Percentiles rank a stretch among this genome's conserved stretches.
Conservation (phyloP, 139 green algal genomes). For the Chlorella sp. region DNA sequence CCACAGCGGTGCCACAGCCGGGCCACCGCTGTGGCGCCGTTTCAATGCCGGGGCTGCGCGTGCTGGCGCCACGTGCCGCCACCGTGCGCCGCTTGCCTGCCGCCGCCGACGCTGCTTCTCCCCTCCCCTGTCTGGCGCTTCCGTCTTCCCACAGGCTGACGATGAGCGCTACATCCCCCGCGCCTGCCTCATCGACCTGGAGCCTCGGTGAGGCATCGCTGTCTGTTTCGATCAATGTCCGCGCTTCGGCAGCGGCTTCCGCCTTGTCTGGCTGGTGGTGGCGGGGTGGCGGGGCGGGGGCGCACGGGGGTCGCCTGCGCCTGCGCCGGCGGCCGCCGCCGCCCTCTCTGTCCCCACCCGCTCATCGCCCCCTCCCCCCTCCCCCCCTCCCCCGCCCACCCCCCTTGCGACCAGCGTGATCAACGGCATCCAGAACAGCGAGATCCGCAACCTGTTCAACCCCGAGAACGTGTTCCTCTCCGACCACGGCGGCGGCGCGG, state of each 20-base stretch:
- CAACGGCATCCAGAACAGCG: slow-evolving; percentile 94
- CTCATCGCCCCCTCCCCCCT: neutral
- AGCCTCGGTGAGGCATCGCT: slow-evolving; percentile 69
- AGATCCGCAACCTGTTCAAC: slow-evolving; percentile 97
- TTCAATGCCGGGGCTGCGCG: neutral
- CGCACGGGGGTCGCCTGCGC: too few species aligned
- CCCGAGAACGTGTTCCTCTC: slow-evolving; percentile 97
- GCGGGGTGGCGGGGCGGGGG: too few species aligned
- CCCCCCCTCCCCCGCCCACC: neutral
- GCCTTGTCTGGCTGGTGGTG: neutral
- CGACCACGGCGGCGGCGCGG: slow-evolving; percentile 93
- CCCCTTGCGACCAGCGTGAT: too few species aligned
- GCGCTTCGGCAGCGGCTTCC: neutral
- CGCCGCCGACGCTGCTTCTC: too few species aligned
- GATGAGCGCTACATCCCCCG: slow-evolving; percentile 98
- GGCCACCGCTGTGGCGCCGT: too few species aligned
- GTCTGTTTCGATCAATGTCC: neutral
- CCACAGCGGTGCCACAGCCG: too few species aligned
- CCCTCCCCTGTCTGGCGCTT: neutral
- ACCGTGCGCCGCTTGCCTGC: too few species aligned
- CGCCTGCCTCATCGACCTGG: slow-evolving; percentile 95
- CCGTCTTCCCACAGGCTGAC: slow-evolving; percentile 71
- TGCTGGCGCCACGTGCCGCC: too few species aligned
- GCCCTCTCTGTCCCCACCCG: too few species aligned
- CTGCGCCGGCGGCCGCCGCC: too few species aligned